Percentiles rank a stretch among this genome's conserved stretches.
These are phyloP conservation scores for Cladophialophora carrionii DNA, from an alignment of 2,329 filamentous ascomycete species.

Conservation along the genomic window DNA sequence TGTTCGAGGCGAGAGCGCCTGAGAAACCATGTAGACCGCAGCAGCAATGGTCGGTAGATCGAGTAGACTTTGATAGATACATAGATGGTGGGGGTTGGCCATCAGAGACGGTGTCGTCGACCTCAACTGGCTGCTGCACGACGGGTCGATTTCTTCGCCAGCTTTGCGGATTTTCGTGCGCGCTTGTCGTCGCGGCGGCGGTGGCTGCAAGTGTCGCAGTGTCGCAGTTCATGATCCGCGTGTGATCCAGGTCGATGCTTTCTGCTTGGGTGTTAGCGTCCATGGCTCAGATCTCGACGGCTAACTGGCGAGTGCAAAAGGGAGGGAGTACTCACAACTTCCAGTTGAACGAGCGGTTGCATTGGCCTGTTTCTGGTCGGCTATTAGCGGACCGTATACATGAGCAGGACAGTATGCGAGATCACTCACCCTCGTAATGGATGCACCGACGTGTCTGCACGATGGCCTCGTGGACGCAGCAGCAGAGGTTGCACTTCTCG, in stretches of 20 bases:
- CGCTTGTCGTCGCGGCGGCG: neutral
- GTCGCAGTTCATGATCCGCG: neutral
- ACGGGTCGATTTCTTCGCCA: neutral
- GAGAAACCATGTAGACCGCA: neutral
- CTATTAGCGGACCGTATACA: neutral
- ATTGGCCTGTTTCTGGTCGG: neutral
- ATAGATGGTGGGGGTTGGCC: neutral
- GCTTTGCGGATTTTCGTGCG: neutral
- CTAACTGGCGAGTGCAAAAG: neutral
- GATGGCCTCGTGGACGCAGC: constrained; percentile 13
- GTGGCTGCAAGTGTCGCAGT: constrained; percentile 2
- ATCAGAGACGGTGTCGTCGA: neutral
- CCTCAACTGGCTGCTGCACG: neutral
- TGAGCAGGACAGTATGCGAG: neutral
- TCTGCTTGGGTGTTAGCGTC: neutral
- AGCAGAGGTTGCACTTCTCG: constrained; percentile 18
- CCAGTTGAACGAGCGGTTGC: constrained; percentile 13
- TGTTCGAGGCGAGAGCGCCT: neutral
- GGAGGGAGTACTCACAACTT: neutral
- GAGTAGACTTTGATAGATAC: neutral
- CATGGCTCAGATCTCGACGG: neutral
- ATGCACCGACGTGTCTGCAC: constrained; percentile 12
- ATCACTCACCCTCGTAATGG: neutral
- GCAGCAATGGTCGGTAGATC: neutral
- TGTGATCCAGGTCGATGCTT: neutral